Conservation (phyloP, 768 basidiomycete species). For the Tylopilus rubrobrunneus region DNA sequence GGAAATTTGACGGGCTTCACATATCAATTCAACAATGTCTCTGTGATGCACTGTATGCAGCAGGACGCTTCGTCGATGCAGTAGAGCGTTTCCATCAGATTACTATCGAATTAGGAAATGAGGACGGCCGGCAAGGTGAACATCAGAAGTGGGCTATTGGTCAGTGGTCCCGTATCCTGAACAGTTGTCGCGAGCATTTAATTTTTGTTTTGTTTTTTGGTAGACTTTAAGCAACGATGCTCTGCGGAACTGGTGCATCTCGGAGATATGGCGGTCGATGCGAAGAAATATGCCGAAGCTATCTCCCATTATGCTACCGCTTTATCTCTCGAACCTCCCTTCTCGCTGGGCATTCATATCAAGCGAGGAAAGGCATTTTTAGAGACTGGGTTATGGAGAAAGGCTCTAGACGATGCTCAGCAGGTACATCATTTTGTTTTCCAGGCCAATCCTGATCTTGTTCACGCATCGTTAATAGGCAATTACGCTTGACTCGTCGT, state of each 20-base stretch:
- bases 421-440: neutral
- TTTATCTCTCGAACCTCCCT: neutral
- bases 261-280: too few relatives aligned
- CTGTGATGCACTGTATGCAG: neutral
- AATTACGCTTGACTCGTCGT: neutral
- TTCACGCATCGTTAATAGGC: too few relatives aligned
- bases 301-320: neutral
- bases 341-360: neutral
- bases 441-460: too few relatives aligned
- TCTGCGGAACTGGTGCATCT: too few relatives aligned
- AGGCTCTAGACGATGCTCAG: neutral
- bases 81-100: neutral
- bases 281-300: too few relatives aligned
- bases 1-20: neutral
- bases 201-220: too few relatives aligned
- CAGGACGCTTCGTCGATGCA: neutral
- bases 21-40: neutral
- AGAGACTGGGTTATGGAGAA: neutral
- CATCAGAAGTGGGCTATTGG: neutral
- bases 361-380: neutral
- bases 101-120: neutral
- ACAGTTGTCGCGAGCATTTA: too few relatives aligned
- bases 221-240: too few relatives aligned
- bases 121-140: neutral
- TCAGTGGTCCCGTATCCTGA: neutral